Evolutionary conservation across 208 protist genomes (phyloP), one percentile per base, ranked within the genome.

Genomic region (Leishmania guyanensis): DNA sequence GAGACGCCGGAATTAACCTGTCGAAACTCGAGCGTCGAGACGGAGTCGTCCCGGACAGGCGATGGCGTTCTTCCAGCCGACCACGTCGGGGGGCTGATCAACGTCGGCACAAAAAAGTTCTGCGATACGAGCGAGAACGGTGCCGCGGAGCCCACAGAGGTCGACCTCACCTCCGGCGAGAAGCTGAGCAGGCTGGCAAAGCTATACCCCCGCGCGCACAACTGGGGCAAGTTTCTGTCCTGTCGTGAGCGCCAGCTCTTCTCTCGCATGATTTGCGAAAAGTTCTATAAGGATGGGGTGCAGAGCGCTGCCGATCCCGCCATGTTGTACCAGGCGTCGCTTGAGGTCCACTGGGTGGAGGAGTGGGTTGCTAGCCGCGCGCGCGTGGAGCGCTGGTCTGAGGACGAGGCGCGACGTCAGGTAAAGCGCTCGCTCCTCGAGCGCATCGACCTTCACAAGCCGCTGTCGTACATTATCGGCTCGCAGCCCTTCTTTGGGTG

Each of bases 381-480:
- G 9, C 46, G 68, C 10, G 75, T n/a, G 16, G 53, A 54, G 65
- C 16, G 72, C 29, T 75, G 46, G 20, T 69, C 80, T 0, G 5
- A 8, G 48, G 75, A 84, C n/a, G 84, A 89, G 3, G 86, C 82
- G 46, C 90, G 93, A 2, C 84, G 85, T 10, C 79, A 82, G 16
- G 85, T 96, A 4, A 98, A 97, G 84, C 82, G 81, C 74, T 83
- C 93, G 16, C 87, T 97, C 20, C 78, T 97, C 5, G 86, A 96
- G 79, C 92, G 95, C 9, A 89, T 93, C 9, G 92, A 96, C 62
- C 69, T 96, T 70, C 87, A 95, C 66, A 96, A 97, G 79, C 95
- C 95, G 29, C 86, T 98, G 14, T 90, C 92, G 0, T 98, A 98
- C 83, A 97, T 98, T 74, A 93, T 96, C 62, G 93, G 93, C 78